phyloP scores from a whole-genome alignment of 306 rosid genomes.

The Canavalia gladiata region DNA sequence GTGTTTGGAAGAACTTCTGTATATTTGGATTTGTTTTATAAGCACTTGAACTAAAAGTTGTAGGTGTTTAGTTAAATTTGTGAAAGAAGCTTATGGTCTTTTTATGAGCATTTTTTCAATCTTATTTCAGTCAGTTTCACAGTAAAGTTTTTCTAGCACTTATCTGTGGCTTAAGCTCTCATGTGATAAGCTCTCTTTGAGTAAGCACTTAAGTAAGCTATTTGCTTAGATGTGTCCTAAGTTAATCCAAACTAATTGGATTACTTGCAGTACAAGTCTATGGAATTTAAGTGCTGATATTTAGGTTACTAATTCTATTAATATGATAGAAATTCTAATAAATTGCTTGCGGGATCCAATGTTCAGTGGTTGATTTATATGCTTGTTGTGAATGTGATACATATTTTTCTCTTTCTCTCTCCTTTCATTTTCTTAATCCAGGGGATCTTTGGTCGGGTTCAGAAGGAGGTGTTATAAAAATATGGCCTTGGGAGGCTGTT shows the following conservation, averaged over 20 bases:
- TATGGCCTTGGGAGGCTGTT: conserved; percentile 96
- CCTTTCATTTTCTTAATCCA: conserved; percentile 45
- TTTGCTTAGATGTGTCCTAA: background rate
- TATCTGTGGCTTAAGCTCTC: background rate
- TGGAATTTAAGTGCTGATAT: conserved; percentile 3
- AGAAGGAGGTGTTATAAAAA: conserved; percentile 83
- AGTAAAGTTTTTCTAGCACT: background rate
- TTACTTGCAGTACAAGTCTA: conserved; percentile 21
- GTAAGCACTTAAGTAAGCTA: background rate
- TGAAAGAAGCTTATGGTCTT: background rate
- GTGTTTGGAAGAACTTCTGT: background rate
- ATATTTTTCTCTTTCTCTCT: conserved; percentile 37
- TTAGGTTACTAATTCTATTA: conserved; percentile 7
- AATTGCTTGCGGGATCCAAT: conserved; percentile 22
- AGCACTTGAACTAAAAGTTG: background rate
- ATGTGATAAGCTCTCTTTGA: background rate
- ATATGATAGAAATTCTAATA: conserved; percentile 2
- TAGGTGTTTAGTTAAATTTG: background rate
- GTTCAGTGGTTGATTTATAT: conserved; percentile 18
- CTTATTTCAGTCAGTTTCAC: background rate
- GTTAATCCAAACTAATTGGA: background rate
- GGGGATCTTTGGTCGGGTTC: conserved; percentile 99
- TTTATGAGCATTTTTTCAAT: background rate
- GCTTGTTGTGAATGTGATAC: conserved; percentile 45
- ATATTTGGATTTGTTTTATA: background rate